Conservation (phyloP, 2,329 filamentous ascomycete species). For the Massarina eburnea region DNA sequence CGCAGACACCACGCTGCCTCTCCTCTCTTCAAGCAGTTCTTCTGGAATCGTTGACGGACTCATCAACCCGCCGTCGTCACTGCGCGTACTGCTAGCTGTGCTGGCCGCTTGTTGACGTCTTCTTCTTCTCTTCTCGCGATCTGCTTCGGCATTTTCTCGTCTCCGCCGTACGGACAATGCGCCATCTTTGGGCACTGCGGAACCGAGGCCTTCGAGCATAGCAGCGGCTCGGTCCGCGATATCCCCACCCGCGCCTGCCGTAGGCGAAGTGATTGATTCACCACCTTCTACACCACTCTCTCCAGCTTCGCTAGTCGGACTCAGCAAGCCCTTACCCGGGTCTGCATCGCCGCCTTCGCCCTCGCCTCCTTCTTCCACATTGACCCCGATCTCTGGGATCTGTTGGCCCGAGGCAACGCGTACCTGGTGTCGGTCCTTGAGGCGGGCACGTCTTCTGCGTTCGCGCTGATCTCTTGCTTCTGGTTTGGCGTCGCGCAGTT, state of each 20-base stretch:
- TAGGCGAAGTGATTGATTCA: conserved; percentile 30
- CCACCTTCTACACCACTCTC: conserved; percentile 31
- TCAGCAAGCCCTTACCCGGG: conserved; percentile 56
- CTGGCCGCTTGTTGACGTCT: conserved; percentile 46
- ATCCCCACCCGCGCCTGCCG: conserved; percentile 56
- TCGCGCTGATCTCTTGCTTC: conserved; percentile 88
- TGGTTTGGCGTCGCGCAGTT: conserved; percentile 88
- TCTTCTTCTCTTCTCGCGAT: conserved; percentile 69
- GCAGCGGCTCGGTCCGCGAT: conserved; percentile 83
- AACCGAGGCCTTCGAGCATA: conserved; percentile 77
- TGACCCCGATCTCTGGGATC: conserved; percentile 72
- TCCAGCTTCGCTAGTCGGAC: conserved; percentile 47
- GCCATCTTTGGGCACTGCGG: conserved; percentile 50
- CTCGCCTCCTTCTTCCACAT: conserved; percentile 47
- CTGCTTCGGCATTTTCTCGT: conserved; percentile 77
- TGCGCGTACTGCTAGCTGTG: conserved; percentile 31
- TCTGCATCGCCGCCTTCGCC: conserved; percentile 41
- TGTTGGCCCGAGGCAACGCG: conserved; percentile 87
- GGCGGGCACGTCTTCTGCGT: conserved; percentile 77
- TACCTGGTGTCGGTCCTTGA: conserved; percentile 89
- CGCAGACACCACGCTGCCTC: conserved; percentile 9
- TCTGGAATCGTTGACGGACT: conserved; percentile 38
- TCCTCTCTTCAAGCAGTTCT: conserved; percentile 22
- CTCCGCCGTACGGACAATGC: conserved; percentile 60
- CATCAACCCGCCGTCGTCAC: conserved; percentile 34